These are phyloP conservation scores for Phytophthora cactorum DNA, from an alignment of 352 stramenopile genomes.

Conservation along the genomic window DNA sequence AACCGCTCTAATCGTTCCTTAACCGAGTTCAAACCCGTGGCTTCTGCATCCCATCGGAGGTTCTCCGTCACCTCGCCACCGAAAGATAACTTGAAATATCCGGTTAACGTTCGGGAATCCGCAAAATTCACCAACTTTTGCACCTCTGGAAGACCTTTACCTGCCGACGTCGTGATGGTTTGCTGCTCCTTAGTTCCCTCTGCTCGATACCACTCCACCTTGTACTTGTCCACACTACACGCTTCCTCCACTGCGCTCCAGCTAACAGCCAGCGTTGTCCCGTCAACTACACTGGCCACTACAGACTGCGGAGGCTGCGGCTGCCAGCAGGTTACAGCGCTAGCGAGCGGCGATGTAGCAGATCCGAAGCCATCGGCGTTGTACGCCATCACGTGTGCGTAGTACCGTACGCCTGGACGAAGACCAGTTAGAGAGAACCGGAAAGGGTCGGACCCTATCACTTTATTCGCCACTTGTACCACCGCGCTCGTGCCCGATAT, in stretches of 20 bases:
- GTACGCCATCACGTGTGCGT: constrained; percentile 85
- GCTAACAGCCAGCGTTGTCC: constrained; percentile 54
- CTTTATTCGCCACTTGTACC: constrained; percentile 78
- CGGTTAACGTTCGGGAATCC: constrained; percentile 57
- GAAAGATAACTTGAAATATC: constrained; percentile 78
- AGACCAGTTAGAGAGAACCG: constrained; percentile 64
- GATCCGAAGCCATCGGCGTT: constrained; percentile 52
- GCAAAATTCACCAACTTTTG: constrained; percentile 67
- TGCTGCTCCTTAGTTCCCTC: constrained; percentile 67
- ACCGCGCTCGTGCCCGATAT: constrained; percentile 70
- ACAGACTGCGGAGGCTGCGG: constrained; percentile 53
- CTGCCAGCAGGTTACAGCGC: constrained; percentile 59
- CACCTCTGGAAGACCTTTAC: constrained; percentile 73
- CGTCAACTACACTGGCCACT: constrained; percentile 57
- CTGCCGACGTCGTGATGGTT: constrained; percentile 78
- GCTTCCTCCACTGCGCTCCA: constrained; percentile 49
- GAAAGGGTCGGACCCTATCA: constrained; percentile 93
- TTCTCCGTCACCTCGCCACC: constrained; percentile 70
- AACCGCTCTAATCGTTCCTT: constrained; percentile 74
- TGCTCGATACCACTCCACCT: constrained; percentile 77
- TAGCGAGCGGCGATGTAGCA: constrained; percentile 64
- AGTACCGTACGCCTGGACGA: constrained; percentile 63
- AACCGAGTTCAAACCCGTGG: constrained; percentile 62
- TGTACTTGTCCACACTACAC: constrained; percentile 72
- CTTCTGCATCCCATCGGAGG: constrained; percentile 70